Conservation (phyloP, 495 filamentous ascomycete genomes). For the Cercophora newfieldiana region DNA sequence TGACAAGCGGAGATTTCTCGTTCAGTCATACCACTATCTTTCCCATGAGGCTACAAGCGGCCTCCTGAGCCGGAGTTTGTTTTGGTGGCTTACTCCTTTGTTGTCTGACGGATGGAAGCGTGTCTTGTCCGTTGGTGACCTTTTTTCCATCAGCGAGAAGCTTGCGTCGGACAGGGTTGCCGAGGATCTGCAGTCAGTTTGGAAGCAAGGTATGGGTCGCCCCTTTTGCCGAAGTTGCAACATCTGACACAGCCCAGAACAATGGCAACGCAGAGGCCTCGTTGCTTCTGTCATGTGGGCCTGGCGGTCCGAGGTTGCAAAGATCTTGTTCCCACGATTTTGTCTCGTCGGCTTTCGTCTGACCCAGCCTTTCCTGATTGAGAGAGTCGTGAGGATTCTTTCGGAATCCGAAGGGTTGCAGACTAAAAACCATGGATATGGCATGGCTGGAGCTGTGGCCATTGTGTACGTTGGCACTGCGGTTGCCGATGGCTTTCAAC, state of each 20-base stretch:
- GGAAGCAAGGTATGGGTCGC: neutral
- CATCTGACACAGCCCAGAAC: neutral
- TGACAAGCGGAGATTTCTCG: conserved; percentile 50
- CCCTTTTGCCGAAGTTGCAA: neutral
- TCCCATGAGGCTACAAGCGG: conserved; percentile 30
- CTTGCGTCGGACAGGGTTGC: neutral
- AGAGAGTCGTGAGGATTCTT: conserved; percentile 16
- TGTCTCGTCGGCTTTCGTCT: conserved; percentile 23
- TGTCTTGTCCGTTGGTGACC: conserved; percentile 26
- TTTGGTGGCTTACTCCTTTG: conserved; percentile 40
- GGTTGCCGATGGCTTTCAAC: conserved; percentile 12
- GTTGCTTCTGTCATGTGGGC: neutral
- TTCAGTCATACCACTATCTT: conserved; percentile 34
- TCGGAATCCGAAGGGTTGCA: conserved; percentile 33
- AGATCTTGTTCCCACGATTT: conserved; percentile 25
- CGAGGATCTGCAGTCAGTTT: neutral
- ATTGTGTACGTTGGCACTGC: neutral
- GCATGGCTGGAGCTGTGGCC: conserved; percentile 32
- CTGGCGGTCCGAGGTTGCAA: conserved; percentile 19
- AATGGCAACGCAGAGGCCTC: conserved; percentile 6
- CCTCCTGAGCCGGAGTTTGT: conserved; percentile 28
- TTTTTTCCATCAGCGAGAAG: conserved; percentile 22
- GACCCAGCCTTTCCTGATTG: conserved; percentile 33
- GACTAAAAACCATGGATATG: conserved; percentile 41
- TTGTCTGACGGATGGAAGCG: conserved; percentile 29